These are phyloP conservation scores for Phoma sp. DNA, from an alignment of 2,329 filamentous ascomycete genomes.

Conservation along the genomic window DNA sequence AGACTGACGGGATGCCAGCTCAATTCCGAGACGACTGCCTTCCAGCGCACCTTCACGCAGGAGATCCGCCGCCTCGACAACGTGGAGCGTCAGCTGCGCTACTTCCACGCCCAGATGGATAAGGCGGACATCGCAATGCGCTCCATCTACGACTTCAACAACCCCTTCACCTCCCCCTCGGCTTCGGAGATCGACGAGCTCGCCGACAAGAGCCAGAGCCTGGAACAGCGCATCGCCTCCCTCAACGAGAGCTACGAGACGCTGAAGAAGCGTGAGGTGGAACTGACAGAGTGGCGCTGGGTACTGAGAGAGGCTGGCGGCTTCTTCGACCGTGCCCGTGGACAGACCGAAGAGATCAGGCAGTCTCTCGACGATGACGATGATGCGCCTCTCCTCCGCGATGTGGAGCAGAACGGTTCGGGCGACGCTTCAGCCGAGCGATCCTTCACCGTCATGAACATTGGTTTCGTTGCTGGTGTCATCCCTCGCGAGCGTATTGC, in stretches of 20 bases:
- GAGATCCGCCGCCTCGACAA: conserved; percentile 98
- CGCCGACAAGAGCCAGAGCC: conserved; percentile 85
- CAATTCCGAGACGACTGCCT: conserved; percentile 90
- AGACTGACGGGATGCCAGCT: conserved; percentile 64
- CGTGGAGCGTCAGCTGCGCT: conserved; percentile 95
- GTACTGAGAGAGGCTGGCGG: conserved; percentile 94
- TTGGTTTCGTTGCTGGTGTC: conserved; percentile 96
- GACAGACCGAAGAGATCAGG: conserved; percentile 95
- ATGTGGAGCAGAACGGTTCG: conserved; percentile 82
- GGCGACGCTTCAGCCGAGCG: conserved; percentile 74
- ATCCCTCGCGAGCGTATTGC: conserved; percentile 92
- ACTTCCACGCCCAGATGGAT: conserved; percentile 95
- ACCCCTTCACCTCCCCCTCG: conserved; percentile 84
- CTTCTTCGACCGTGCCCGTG: conserved; percentile 96
- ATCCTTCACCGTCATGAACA: conserved; percentile 97
- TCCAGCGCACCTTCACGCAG: conserved; percentile 96
- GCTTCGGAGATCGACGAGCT: conserved; percentile 97
- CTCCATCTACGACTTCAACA: conserved; percentile 88
- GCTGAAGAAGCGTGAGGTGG: conserved; percentile 94
- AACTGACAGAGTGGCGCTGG: conserved; percentile 98
- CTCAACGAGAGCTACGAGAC: conserved; percentile 99
- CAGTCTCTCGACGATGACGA: conserved; percentile 82
- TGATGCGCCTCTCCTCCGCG: conserved; percentile 89
- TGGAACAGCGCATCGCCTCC: conserved; percentile 89
- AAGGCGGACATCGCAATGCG: conserved; percentile 86